Conservation (phyloP, 345 rosid species). For the Salix dunnii region DNA sequence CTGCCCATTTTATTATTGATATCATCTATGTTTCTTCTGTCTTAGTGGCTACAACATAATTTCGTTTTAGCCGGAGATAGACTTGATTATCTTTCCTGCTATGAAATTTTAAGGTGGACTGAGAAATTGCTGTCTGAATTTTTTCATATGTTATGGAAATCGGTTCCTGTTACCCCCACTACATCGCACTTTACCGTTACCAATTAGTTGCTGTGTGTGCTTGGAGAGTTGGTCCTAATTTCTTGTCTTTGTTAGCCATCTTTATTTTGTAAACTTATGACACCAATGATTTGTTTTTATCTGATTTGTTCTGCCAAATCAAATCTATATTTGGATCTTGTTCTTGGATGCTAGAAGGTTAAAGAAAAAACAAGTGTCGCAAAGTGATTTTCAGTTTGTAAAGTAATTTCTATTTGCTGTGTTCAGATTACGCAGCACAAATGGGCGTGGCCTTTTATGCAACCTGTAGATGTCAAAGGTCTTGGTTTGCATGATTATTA, state of each 20-base stretch:
- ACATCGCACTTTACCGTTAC: not conserved
- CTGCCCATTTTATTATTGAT: not conserved
- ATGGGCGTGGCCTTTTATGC: constrained; percentile 93
- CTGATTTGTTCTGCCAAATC: not conserved
- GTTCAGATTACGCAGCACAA: constrained; percentile 81
- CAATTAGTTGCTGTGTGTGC: not conserved
- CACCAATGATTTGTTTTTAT: not conserved
- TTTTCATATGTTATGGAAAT: not conserved
- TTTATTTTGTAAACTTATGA: not conserved
- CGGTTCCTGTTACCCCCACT: not conserved
- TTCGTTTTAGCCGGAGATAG: too few species aligned
- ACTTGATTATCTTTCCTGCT: not conserved
- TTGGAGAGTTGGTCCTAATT: not conserved
- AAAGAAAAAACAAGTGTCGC: not conserved
- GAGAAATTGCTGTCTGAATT: not conserved
- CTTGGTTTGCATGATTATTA: constrained; percentile 86
- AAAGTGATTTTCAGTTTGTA: not conserved
- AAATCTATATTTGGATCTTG: not conserved
- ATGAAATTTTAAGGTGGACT: not conserved
- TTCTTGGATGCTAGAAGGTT: not conserved
- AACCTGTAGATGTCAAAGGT: constrained; percentile 88
- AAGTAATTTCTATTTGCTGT: not conserved
- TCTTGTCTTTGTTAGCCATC: not conserved
- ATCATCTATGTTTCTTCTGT: not conserved
- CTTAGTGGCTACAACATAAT: not conserved